Percentiles rank a stretch among this genome's conserved stretches.
These are phyloP conservation scores for Amauroascus verrucosus DNA, from an alignment of 2,329 filamentous ascomycete genomes.

Conservation along the genomic window DNA sequence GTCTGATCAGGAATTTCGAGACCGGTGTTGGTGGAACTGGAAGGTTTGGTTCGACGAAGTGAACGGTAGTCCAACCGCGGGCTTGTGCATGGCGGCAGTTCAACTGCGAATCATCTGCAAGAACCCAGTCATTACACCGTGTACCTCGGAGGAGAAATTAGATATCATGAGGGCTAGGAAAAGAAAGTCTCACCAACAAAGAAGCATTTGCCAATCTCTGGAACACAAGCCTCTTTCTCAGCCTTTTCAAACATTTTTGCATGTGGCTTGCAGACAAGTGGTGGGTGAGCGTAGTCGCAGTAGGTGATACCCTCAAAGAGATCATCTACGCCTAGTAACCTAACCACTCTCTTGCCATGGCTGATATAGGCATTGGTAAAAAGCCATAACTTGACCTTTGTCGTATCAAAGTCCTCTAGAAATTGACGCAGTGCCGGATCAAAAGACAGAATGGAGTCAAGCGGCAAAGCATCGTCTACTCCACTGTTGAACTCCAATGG, in stretches of 20 bases:
- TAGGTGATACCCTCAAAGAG: constrained; percentile 91
- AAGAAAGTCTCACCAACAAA: constrained; percentile 66
- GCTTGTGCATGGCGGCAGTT: constrained; percentile 70
- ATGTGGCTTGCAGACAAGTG: constrained; percentile 78
- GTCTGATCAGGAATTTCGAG: constrained; percentile 63
- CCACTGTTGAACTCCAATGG: constrained; percentile 87
- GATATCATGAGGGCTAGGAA: neutral
- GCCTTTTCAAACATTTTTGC: constrained; percentile 76
- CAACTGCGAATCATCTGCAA: constrained; percentile 69
- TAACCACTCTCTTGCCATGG: constrained; percentile 73
- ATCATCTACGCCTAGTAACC: constrained; percentile 70
- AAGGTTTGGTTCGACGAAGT: constrained; percentile 71
- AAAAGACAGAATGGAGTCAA: constrained; percentile 74
- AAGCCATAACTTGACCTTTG: constrained; percentile 81
- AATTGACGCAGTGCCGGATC: constrained; percentile 63
- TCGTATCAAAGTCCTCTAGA: constrained; percentile 69
- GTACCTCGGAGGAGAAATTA: neutral
- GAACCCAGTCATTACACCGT: neutral
- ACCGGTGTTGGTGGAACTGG: constrained; percentile 53
- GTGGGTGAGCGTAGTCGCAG: constrained; percentile 70
- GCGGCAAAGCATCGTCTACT: constrained; percentile 86
- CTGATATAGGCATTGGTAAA: constrained; percentile 94
- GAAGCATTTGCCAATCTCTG: constrained; percentile 62
- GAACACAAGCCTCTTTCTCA: constrained; percentile 70
- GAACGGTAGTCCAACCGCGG: constrained; percentile 76